These are phyloP conservation scores for Penicillium aurantiogriseum DNA, from an alignment of 2,329 filamentous ascomycete species.

Conservation along the genomic window DNA sequence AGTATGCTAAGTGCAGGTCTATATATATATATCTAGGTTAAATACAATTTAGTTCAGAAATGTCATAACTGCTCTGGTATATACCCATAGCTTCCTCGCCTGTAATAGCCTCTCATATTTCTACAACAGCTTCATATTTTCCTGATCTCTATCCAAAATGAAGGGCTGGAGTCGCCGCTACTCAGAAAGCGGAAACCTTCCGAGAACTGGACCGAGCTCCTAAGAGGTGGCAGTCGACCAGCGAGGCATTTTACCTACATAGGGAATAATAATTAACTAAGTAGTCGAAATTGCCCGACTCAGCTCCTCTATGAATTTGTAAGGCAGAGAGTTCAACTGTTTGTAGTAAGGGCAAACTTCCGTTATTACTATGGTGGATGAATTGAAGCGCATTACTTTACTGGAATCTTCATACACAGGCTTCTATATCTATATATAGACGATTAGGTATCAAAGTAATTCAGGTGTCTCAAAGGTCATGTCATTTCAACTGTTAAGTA, in stretches of 20 bases:
- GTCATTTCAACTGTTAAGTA: too few relatives aligned
- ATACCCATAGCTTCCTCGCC: neutral
- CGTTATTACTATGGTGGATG: neutral
- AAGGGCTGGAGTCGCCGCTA: neutral
- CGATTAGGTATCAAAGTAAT: neutral
- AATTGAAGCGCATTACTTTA: neutral
- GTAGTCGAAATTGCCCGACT: neutral
- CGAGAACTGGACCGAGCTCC: neutral
- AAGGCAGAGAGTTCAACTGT: too few relatives aligned
- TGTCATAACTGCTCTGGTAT: neutral
- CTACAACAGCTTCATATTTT: neutral
- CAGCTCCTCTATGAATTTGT: neutral
- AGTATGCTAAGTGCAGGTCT: neutral
- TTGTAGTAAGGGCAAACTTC: too few relatives aligned
- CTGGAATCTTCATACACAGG: neutral
- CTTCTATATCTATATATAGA: neutral
- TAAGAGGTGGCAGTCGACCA: neutral
- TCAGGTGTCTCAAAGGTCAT: neutral
- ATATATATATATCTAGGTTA: neutral
- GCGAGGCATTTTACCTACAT: neutral
- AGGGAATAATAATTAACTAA: too few relatives aligned
- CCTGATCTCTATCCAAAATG: neutral
- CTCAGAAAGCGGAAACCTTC: neutral
- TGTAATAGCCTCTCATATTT: neutral
- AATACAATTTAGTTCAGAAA: neutral